Evolutionary conservation across 148 eudicot genomes (phyloP).

Genomic region (Spergularia bocconei): DNA sequence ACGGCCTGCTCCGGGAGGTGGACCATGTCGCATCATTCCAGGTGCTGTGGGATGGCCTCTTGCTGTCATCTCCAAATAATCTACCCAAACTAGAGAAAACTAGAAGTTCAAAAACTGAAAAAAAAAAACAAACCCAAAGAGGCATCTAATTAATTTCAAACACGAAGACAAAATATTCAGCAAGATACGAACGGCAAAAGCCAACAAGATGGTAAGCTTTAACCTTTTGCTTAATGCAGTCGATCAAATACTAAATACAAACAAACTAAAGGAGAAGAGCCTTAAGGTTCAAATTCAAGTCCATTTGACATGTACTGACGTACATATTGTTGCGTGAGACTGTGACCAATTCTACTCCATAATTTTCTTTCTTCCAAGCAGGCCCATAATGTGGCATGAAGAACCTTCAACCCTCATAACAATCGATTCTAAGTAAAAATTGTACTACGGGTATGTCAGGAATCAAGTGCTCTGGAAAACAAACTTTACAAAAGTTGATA

Average conservation of each 20-base stretch:
- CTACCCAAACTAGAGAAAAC: background rate
- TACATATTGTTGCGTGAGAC: background rate
- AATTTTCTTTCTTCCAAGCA: no score
- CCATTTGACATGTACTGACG: background rate
- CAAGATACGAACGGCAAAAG: background rate
- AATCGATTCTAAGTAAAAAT: no score
- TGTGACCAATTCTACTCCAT: background rate
- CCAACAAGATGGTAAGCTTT: background rate
- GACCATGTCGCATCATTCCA: constrained; percentile 68
- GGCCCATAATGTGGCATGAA: no score
- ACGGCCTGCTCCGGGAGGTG: constrained; percentile 37
- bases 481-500: no score
- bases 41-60: constrained; percentile 65
- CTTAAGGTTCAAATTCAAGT: background rate
- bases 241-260: background rate
- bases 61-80: constrained; percentile 31
- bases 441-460: no score
- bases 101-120: background rate
- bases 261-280: background rate
- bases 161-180: background rate
- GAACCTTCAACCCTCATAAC: no score
- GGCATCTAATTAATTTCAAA: constrained; percentile 3
- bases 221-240: background rate
- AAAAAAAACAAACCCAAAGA: background rate
- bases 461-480: no score